These are phyloP conservation scores for Stereocaulon alpinum DNA, from an alignment of 495 filamentous ascomycete species.

Conservation along the genomic window DNA sequence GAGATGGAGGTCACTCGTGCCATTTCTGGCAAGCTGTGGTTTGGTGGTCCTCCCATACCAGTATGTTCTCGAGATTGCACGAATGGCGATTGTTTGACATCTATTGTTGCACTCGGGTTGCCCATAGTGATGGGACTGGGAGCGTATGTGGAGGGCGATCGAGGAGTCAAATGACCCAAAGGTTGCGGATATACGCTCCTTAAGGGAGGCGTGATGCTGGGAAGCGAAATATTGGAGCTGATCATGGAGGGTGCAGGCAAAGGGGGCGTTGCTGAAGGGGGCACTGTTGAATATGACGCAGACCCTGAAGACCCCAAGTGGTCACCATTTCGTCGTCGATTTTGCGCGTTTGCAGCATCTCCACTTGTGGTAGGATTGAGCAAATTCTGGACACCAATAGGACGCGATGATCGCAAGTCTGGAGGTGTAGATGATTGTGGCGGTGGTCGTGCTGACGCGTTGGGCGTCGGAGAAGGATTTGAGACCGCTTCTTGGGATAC, in stretches of 20 bases:
- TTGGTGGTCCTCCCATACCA: neutral
- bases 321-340: conserved; percentile 22
- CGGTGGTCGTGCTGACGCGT: conserved; percentile 32
- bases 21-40: conserved; percentile 4
- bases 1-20: conserved; percentile 24
- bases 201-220: conserved; percentile 24
- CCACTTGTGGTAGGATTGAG: conserved; percentile 36
- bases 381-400: conserved; percentile 42
- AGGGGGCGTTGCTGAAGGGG: conserved; percentile 24
- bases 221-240: conserved; percentile 19
- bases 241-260: conserved; percentile 16
- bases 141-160: conserved; percentile 45
- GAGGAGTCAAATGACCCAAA: conserved; percentile 48
- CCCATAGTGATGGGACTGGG: conserved; percentile 37
- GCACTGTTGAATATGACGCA: conserved; percentile 29
- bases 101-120: conserved; percentile 31
- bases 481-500: conserved; percentile 10
- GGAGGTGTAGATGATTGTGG: conserved; percentile 26
- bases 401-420: conserved; percentile 26
- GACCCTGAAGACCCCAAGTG: conserved; percentile 25
- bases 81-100: conserved; percentile 40
- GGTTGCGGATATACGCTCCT: conserved; percentile 30
- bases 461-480: conserved; percentile 29
- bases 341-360: conserved; percentile 10
- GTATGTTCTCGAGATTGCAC: conserved; percentile 23